phyloP scores from a whole-genome alignment of 805 yeast species.

The Lipomyces mesembrius region DNA sequence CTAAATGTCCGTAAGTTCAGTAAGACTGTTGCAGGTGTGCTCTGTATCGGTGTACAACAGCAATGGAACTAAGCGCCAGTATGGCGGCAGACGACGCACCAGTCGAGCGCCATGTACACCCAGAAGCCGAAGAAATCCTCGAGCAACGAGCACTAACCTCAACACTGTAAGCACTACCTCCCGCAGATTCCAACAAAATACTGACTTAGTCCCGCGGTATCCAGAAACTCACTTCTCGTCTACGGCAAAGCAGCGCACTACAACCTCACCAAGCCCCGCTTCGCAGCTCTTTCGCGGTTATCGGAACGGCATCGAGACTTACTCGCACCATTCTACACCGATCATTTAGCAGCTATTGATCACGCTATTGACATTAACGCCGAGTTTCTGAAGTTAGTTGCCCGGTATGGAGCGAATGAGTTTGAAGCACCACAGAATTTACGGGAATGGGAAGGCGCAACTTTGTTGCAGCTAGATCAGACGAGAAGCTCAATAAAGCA shows the following conservation, averaged over 20 bases:
- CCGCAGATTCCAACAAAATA: not conserved
- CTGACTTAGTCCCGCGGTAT: not conserved
- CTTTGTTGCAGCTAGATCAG: slow-evolving; percentile 26
- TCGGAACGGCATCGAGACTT: slow-evolving; percentile 16
- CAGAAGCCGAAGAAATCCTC: slow-evolving; percentile 13
- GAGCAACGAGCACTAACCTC: slow-evolving; percentile 30
- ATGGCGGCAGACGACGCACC: not conserved
- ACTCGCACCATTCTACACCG: slow-evolving; percentile 18
- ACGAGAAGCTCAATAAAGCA: slow-evolving; percentile 57
- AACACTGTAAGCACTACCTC: slow-evolving; percentile 17
- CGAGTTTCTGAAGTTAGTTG: slow-evolving; percentile 38
- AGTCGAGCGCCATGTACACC: not conserved
- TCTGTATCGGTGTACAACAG: not conserved
- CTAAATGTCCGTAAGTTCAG: not conserved
- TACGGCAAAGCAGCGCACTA: slow-evolving; percentile 27
- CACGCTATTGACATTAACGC: slow-evolving; percentile 36
- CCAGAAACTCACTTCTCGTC: slow-evolving; percentile 28
- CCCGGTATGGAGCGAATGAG: slow-evolving; percentile 34
- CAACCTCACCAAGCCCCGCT: slow-evolving; percentile 24
- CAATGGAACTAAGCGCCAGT: not conserved
- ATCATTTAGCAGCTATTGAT: slow-evolving; percentile 25
- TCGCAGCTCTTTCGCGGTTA: slow-evolving; percentile 4
- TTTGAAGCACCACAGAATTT: slow-evolving; percentile 39
- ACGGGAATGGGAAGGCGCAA: slow-evolving; percentile 29
- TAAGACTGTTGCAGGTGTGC: not conserved